A percentile compares a stretch with the other conserved stretches of the same genome.
These are phyloP conservation scores for Podaxis sp. DNA, from an alignment of 768 basidiomycete species.

Conservation along the genomic window DNA sequence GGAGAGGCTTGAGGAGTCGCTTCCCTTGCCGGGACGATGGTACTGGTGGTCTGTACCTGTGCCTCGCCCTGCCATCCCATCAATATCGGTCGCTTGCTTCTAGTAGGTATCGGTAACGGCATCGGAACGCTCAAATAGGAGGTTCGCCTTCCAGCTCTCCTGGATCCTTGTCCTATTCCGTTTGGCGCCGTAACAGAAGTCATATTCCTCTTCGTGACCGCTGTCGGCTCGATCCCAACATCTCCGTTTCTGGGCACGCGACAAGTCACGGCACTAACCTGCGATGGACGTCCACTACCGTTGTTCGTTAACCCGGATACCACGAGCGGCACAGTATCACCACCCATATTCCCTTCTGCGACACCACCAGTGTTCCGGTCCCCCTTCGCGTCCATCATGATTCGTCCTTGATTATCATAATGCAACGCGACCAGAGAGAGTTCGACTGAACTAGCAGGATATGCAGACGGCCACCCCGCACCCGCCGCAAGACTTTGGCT, in stretches of 20 bases:
- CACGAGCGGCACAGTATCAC: conserved; percentile 1
- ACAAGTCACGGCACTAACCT: too few relatives aligned
- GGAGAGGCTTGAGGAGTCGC: background rate
- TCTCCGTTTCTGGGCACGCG: background rate
- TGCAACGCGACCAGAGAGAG: background rate
- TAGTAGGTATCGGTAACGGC: conserved; percentile 11
- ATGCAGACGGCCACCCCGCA: background rate
- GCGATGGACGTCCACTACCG: background rate
- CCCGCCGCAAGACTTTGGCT: background rate
- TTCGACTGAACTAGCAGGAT: background rate
- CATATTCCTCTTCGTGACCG: background rate
- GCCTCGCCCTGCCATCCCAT: conserved; percentile 10
- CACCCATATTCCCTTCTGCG: background rate
- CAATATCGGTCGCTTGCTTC: background rate
- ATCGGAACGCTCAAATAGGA: background rate
- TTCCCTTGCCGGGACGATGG: background rate
- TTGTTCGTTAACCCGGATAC: background rate
- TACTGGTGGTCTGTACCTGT: background rate
- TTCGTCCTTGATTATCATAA: conserved; percentile 1
- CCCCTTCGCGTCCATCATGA: background rate
- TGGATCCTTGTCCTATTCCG: background rate
- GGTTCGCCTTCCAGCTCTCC: background rate
- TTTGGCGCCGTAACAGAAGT: background rate
- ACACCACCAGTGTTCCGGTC: background rate
- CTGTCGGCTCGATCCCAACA: conserved; percentile 1